Evolutionary conservation across 345 rosid genomes (phyloP).

Genomic region (Citrus sp.): DNA sequence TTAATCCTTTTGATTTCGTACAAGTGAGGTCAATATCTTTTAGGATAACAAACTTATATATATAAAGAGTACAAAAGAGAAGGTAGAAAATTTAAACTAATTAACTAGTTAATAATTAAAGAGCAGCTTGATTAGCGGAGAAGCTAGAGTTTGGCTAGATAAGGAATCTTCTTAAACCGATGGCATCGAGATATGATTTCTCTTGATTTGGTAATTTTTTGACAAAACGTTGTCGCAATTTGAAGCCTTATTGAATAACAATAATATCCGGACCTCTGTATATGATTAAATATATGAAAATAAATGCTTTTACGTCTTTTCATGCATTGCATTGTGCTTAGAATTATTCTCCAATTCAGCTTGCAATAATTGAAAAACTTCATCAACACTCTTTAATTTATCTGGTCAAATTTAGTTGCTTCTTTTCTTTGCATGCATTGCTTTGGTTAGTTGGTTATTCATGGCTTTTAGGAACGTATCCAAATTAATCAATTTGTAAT

Average conservation of each 20-base stretch:
- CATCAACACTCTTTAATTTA: not conserved
- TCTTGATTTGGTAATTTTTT: not conserved
- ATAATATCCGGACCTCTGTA: not conserved
- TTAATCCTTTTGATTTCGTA: too few relatives aligned
- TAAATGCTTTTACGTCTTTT: constrained; percentile 13
- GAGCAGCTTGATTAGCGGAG: constrained; percentile 7
- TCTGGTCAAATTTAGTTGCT: not conserved
- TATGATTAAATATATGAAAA: not conserved
- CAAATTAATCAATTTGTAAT: not conserved
- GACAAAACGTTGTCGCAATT: not conserved
- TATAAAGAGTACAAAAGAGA: too few relatives aligned
- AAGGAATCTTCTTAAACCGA: not conserved
- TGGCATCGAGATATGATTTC: not conserved
- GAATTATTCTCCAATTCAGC: not conserved
- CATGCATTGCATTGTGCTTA: constrained; percentile 16
- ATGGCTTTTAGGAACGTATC: not conserved
- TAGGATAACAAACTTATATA: too few relatives aligned
- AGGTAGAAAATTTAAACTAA: too few relatives aligned
- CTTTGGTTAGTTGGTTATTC: not conserved
- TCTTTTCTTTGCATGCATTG: not conserved
- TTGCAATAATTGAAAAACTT: constrained; percentile 7
- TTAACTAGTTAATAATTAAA: not conserved
- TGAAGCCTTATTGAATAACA: not conserved
- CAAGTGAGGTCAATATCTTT: too few relatives aligned
- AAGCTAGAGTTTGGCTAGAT: not conserved